Base-by-base conservation (phyloP, 2,329 filamentous ascomycete species). In the Pyrenophora tritici-repentis region DNA sequence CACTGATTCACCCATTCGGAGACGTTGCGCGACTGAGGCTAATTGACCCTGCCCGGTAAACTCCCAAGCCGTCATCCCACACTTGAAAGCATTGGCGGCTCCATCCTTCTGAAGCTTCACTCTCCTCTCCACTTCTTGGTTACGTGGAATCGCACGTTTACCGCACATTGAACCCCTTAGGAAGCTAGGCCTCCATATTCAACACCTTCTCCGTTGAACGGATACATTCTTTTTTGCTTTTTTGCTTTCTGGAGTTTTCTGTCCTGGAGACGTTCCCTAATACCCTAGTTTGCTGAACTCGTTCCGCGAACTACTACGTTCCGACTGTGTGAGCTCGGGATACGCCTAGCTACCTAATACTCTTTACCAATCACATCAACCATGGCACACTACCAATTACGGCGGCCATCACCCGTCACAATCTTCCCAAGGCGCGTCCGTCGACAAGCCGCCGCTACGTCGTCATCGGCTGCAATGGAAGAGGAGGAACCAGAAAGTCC, bases 51-150 rank as follows among this genome's bases (percentile, higher is more conserved):
- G 44, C 44, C 57, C 58, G 54, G 56, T 46, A 55, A 53, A 51
- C 32, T 46, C 40, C 55, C 54, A 51, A 48, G 50, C 52, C 54
- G 58, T 52, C 59, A 56, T 46, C 44, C 53, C 42, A 46, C 57
- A 62, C 26, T 63, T 61, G 61, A 72, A 66, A 72, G 64, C 37
- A 59, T 66, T 66, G 58, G 61, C 59, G 56, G 59, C 47, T 58
- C 67, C 63, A 56, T 61, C 54, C 22, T 56, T 59, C 53, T 41
- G 47, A 43, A 56, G 48, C 50, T 55, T 59, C 49, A 47, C 60
- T 55, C 50, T 56, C 49, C 48, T 51, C 53, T 48, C 48, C 52
- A 56, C 50, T 49, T 61, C 48, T 56, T 37, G 50, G 26, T 55
- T 59, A 48, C 55, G 53, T 47, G 56, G 51, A 45, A 48, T 49